phyloP scores from a whole-genome alignment of 2,329 filamentous ascomycete species.

The Emydomyces testavorans region DNA sequence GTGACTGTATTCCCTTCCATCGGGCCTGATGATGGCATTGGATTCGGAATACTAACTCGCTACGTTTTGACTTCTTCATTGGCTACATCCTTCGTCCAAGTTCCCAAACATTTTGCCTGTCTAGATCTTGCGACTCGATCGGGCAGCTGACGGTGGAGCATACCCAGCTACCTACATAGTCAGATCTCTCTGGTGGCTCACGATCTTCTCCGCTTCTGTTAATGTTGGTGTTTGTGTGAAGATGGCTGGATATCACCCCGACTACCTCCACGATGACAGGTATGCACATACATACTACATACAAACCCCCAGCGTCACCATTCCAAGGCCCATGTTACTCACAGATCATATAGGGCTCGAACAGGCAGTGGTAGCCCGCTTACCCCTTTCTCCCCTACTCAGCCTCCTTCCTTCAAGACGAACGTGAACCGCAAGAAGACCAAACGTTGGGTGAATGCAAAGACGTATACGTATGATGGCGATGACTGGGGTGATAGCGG shows the following conservation, averaged over 20 bases:
- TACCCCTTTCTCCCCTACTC: constrained; percentile 16
- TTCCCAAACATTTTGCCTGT: too few species aligned
- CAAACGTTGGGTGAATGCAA: constrained; percentile 89
- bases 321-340: background rate
- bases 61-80: too few species aligned
- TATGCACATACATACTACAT: background rate
- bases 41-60: too few species aligned
- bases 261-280: constrained; percentile 7
- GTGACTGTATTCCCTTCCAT: too few species aligned
- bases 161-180: too few species aligned
- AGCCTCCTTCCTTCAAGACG: constrained; percentile 56
- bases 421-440: constrained; percentile 85
- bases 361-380: background rate
- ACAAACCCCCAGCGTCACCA: background rate
- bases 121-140: too few species aligned
- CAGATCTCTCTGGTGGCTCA: too few species aligned
- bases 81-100: too few species aligned
- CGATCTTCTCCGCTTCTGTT: too few species aligned
- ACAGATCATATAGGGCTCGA: background rate
- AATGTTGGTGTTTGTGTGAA: too few species aligned
- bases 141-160: too few species aligned
- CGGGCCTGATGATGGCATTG: too few species aligned
- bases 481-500: constrained; percentile 76
- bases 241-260: constrained; percentile 9
- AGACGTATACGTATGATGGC: constrained; percentile 74